Percentiles rank a stretch among this genome's conserved stretches.
These are phyloP conservation scores for Metroxylon sagu DNA, from an alignment of 176 grass and related monocot genomes.

Conservation along the genomic window DNA sequence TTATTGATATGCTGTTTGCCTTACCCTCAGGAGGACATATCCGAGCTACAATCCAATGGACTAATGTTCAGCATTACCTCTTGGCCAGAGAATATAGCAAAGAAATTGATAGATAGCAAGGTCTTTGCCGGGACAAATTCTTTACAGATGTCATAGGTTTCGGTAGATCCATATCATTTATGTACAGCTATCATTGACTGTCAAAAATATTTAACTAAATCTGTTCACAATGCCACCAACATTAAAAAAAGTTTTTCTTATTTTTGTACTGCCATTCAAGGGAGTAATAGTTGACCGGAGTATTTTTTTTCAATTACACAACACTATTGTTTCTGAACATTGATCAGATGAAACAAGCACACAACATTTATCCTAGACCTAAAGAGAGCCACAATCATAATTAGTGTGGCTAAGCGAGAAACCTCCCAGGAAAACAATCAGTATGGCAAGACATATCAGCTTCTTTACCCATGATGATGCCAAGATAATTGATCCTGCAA, in stretches of 20 bases:
- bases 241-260: too few species aligned
- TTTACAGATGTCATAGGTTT: too few species aligned
- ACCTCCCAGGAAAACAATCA: conserved; percentile 22
- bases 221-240: too few species aligned
- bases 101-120: too few species aligned
- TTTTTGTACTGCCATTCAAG: too few species aligned
- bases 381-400: conserved; percentile 40
- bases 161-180: too few species aligned
- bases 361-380: conserved; percentile 10
- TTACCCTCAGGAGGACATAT: conserved; percentile 6
- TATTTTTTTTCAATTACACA: too few species aligned
- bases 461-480: conserved; percentile 21
- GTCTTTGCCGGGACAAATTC: too few species aligned
- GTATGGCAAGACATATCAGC: conserved; percentile 3
- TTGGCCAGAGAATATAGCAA: not conserved
- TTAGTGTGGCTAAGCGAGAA: conserved; percentile 8
- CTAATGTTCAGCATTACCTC: not conserved
- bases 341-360: not conserved
- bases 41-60: conserved; percentile 13
- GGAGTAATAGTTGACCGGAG: too few species aligned
- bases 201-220: too few species aligned
- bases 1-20: not conserved
- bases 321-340: not conserved
- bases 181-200: too few species aligned
- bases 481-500: not conserved